A percentile compares a stretch with the other conserved stretches of the same genome.
phyloP scores from a whole-genome alignment of 257 asterid genomes.

The Solanum arcanum region DNA sequence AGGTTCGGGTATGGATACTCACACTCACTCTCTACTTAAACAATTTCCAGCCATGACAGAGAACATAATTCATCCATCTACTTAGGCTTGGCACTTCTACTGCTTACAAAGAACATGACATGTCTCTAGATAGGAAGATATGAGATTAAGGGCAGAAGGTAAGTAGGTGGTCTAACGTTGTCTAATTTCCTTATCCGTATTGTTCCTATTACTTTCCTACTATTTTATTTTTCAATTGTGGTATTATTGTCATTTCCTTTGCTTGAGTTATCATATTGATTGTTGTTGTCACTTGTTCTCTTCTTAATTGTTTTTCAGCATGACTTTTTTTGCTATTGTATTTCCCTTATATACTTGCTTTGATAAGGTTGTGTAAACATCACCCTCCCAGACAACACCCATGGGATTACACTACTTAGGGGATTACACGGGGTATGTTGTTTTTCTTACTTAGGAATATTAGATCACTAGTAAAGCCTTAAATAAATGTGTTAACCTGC shows the following conservation, averaged over 20 bases:
- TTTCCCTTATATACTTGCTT: background rate
- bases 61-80: background rate
- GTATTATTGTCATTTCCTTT: background rate
- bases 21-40: background rate
- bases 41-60: background rate
- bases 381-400: background rate
- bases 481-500: background rate
- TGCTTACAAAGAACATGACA: background rate
- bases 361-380: background rate
- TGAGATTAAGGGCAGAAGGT: background rate
- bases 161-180: background rate
- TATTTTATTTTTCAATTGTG: background rate
- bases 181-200: background rate
- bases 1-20: background rate
- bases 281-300: background rate
- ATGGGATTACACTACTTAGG: background rate
- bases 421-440: background rate
- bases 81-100: background rate
- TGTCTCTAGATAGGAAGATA: background rate
- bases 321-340: background rate
- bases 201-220: background rate
- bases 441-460: background rate
- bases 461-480: background rate
- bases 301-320: background rate
- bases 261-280: background rate